Conservation (phyloP, 2,329 filamentous ascomycete species). For the Coniochaeta ligniaria region DNA sequence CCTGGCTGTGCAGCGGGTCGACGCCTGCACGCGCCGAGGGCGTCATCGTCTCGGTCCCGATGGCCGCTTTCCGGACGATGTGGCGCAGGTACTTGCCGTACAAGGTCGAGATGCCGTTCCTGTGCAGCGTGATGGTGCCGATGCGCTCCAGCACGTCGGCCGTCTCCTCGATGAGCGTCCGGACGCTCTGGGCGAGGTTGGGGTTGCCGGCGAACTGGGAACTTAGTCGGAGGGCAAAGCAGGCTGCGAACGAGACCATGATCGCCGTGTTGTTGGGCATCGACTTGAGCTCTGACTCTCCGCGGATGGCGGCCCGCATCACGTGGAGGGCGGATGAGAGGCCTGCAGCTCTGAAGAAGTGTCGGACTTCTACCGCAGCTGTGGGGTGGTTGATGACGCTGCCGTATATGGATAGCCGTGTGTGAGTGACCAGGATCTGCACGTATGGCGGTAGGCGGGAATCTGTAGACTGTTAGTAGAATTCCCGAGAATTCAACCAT, state of each 20-base stretch:
- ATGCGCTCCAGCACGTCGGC: conserved; percentile 63
- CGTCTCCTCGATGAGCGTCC: conserved; percentile 59
- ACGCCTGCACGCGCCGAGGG: conserved; percentile 9
- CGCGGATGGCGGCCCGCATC: conserved; percentile 65
- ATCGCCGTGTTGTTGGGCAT: conserved; percentile 76
- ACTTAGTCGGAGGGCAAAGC: conserved; percentile 59
- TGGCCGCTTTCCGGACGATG: conserved; percentile 31
- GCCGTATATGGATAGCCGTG: conserved; percentile 66
- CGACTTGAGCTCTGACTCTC: conserved; percentile 60
- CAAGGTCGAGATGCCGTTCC: conserved; percentile 56
- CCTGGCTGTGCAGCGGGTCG: conserved; percentile 3
- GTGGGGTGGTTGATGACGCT: conserved; percentile 70
- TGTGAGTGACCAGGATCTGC: conserved; percentile 67
- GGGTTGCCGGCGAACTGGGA: conserved; percentile 50
- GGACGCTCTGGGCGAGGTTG: conserved; percentile 54
- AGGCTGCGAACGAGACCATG: conserved; percentile 71
- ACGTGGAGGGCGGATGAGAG: conserved; percentile 69
- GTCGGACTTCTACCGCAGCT: conserved; percentile 61
- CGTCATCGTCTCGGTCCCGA: conserved; percentile 6
- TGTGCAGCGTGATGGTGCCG: conserved; percentile 56
- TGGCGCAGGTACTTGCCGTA: conserved; percentile 38
- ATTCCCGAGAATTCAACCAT: neutral
- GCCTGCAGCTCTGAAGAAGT: conserved; percentile 65
- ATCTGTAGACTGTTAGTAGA: conserved; percentile 23
- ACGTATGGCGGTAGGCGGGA: conserved; percentile 62